phyloP scores from a whole-genome alignment of 2,329 filamentous ascomycete species.

The Aspergillus pseudotamarii region DNA sequence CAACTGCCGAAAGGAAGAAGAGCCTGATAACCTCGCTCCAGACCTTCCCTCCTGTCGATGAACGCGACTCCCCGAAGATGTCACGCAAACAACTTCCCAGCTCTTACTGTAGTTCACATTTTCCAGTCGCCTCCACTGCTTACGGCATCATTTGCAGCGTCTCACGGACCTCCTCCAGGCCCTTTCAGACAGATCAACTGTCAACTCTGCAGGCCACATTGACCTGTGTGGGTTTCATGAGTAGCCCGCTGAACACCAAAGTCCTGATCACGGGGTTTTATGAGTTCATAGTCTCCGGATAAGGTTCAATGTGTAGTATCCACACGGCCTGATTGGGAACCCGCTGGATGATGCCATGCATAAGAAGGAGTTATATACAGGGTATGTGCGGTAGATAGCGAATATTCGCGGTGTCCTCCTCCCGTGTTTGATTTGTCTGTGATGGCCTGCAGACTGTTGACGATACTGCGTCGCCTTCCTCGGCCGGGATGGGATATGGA shows the following conservation, averaged over 20 bases:
- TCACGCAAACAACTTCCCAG: conserved; percentile 5
- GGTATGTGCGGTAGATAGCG: not conserved
- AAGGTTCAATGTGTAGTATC: conserved; percentile 6
- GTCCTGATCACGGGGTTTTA: not conserved
- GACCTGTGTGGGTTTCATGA: not conserved
- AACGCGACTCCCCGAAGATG: not conserved
- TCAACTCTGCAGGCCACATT: not conserved
- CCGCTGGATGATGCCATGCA: not conserved
- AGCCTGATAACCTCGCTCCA: not conserved
- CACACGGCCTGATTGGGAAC: conserved; percentile 5
- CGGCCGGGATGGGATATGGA: not conserved
- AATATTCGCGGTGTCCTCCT: not conserved
- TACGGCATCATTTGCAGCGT: not conserved
- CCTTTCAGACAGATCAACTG: conserved; percentile 7
- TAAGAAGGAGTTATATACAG: conserved; percentile 2
- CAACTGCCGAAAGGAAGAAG: not conserved
- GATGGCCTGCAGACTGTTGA: not conserved
- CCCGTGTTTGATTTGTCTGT: not conserved
- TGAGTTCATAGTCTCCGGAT: not conserved
- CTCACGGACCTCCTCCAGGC: not conserved
- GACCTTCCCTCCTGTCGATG: not conserved
- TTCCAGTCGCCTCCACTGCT: conserved; percentile 11
- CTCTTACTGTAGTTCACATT: conserved; percentile 14
- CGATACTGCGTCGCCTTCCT: not conserved
- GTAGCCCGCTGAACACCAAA: not conserved